phyloP scores from a whole-genome alignment of 176 grass and related monocot genomes.

The Triticum timopheevii region DNA sequence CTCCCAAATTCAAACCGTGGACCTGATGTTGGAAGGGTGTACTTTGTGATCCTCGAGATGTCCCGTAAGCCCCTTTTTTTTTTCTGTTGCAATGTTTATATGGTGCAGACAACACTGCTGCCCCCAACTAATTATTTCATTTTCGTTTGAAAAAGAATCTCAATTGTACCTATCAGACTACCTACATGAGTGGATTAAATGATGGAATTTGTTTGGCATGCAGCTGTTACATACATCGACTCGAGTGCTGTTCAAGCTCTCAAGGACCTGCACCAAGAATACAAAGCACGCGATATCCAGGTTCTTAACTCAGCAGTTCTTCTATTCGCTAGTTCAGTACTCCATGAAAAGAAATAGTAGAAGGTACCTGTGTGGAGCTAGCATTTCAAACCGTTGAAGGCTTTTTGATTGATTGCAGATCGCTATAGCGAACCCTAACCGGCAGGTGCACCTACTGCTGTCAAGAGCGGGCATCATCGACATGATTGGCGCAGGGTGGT shows the following conservation, averaged over 20 bases:
- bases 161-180: not conserved
- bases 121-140: not conserved
- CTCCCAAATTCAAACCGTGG: slow-evolving; percentile 66
- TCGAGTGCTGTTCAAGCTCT: slow-evolving; percentile 96
- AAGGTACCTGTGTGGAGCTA: slow-evolving; percentile 13
- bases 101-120: not conserved
- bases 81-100: slow-evolving; percentile 14
- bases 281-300: slow-evolving; percentile 75
- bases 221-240: slow-evolving; percentile 97
- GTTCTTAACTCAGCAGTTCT: slow-evolving; percentile 29
- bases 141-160: slow-evolving; percentile 6
- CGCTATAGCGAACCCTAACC: slow-evolving; percentile 82
- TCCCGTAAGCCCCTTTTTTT: slow-evolving; percentile 58
- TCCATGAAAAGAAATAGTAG: slow-evolving; percentile 22
- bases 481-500: slow-evolving; percentile 75
- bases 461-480: slow-evolving; percentile 72
- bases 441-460: slow-evolving; percentile 74
- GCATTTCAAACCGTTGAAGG: not conserved
- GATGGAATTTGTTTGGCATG: slow-evolving; percentile 1
- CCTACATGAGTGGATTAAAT: slow-evolving; percentile 15
- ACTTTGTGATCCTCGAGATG: slow-evolving; percentile 96
- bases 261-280: slow-evolving; percentile 92
- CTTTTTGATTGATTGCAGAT: slow-evolving; percentile 51
- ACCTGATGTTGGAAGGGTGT: slow-evolving; percentile 71
- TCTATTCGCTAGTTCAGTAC: not conserved